Evolutionary conservation across 106 monocot genomes (phyloP), one percentile per base, ranked within the genome.

Genomic region (Cymbidium sinense): DNA sequence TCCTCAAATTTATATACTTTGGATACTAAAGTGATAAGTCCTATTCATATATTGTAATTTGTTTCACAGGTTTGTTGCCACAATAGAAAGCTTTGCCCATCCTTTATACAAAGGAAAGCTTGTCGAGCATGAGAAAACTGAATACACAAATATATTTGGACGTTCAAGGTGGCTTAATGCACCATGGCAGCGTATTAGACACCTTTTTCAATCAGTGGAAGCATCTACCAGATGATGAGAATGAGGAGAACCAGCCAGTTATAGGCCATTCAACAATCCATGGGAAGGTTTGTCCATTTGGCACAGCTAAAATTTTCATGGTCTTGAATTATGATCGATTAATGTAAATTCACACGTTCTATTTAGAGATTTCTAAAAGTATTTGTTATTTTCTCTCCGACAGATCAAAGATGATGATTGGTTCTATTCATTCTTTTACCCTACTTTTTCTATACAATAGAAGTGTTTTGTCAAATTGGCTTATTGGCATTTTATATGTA

Each of bases 121-220:
- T 64, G 34, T 90, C 58, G 90, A 90, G 70, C 77, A 82, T 76
- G 81, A 85, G 37, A 72, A 78, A 79, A 93, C 93, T 10, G 83
- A 82, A 25, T 88, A 86, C 70, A 93, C 90, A 29, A 80, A 88
- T 80, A 30, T 88, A 72, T 93, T 85, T 81, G 93, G 93, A 41
- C 93, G 93, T 73, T 77, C 90, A 74, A 88, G 93, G 69, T 93
- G 90, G 93, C 93, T 88, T 43, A 86, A 81, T 55, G 93, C 90
- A 29, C 93, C 93, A 67, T 88, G 88, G 3, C 90, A 3, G 93
- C 44, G 93, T 88, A 43, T 78, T 93, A 39, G 74, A 90, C 93
- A 2, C 75, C 86, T 19, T 90, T 77, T 93, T 88, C 69, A 70
- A 17, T 41, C 44, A 83, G n/a, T 88, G 84, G 78, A 83, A 73